Percentiles rank a stretch among this genome's conserved stretches.
Conservation (phyloP, 2,329 filamentous ascomycete species). For the Aplosporella prunicola region DNA sequence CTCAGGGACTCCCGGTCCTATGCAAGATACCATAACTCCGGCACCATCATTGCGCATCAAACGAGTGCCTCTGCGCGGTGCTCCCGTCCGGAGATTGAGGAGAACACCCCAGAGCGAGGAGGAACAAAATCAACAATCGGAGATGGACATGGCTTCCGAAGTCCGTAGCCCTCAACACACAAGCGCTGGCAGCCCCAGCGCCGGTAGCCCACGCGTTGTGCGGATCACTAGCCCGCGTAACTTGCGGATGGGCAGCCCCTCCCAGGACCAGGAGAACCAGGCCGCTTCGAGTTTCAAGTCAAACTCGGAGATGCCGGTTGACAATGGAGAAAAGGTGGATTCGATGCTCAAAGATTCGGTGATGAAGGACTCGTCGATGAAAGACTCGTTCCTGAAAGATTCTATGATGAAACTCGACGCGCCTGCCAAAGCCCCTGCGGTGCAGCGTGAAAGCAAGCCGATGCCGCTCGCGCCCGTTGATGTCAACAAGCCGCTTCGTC, state of each 20-base stretch:
- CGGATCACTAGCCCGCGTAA: constrained; percentile 35
- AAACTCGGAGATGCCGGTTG: constrained; percentile 5
- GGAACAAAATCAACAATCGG: constrained; percentile 1
- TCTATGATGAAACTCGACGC: constrained; percentile 18
- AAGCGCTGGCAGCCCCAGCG: constrained; percentile 1
- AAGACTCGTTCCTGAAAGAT: constrained; percentile 18
- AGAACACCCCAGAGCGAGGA: constrained; percentile 23
- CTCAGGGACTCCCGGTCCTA: constrained; percentile 27
- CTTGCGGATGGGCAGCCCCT: too few species aligned
- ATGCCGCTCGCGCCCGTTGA: constrained; percentile 44
- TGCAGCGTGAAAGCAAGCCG: constrained; percentile 28
- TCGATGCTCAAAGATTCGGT: constrained; percentile 20
- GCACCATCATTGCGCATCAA: constrained; percentile 32
- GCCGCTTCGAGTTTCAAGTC: constrained; percentile 33
- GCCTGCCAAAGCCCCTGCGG: too few species aligned
- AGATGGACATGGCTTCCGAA: constrained; percentile 1
- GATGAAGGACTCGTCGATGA: constrained; percentile 17
- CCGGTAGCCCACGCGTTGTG: constrained; percentile 6
- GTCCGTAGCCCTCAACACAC: constrained; percentile 22
- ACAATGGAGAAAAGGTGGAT: constrained; percentile 13
- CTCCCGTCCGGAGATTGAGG: constrained; percentile 29
- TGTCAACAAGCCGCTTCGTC: constrained; percentile 65
- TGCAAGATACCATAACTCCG: constrained; percentile 23
- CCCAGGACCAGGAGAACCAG: constrained; percentile 73
- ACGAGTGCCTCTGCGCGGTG: constrained; percentile 28